Evolutionary conservation across 306 rosid species (phyloP).

Genomic region (Echinosophora koreensis): DNA sequence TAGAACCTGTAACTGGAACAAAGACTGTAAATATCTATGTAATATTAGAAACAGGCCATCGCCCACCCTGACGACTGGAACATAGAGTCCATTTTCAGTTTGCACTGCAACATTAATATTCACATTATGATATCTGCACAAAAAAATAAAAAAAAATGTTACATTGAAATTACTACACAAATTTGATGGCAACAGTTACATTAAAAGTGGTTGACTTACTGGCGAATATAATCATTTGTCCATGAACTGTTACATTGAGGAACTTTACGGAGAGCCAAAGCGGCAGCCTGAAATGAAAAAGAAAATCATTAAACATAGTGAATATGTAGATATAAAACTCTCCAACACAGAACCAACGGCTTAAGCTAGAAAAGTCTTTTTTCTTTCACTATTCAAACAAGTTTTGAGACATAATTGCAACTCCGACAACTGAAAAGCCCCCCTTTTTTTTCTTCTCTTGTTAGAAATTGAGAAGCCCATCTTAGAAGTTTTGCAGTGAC

Average conservation of each 20-base stretch:
- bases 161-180: conserved; percentile 25
- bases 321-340: conserved; percentile 12
- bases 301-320: conserved; percentile 11
- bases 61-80: conserved; percentile 91
- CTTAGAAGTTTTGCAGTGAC: conserved; percentile 1
- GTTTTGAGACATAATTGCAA: conserved; percentile 30
- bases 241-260: conserved; percentile 99
- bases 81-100: conserved; percentile 95
- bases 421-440: conserved; percentile 16
- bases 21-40: conserved; percentile 9
- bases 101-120: conserved; percentile 98
- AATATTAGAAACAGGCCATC: conserved; percentile 21
- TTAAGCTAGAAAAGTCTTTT: conserved; percentile 1
- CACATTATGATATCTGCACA: conserved; percentile 80
- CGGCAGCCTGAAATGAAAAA: conserved; percentile 82
- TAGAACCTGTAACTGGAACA: conserved; percentile 20
- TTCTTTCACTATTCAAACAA: neutral
- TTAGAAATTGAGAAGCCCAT: neutral
- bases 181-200: conserved; percentile 34
- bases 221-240: conserved; percentile 92
- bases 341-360: neutral
- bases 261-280: conserved; percentile 94
- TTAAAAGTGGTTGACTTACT: conserved; percentile 62
- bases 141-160: conserved; percentile 40
- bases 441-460: neutral